Evolutionary conservation across 768 basidiomycete genomes (phyloP).

Genomic region (Leccinum broughii): DNA sequence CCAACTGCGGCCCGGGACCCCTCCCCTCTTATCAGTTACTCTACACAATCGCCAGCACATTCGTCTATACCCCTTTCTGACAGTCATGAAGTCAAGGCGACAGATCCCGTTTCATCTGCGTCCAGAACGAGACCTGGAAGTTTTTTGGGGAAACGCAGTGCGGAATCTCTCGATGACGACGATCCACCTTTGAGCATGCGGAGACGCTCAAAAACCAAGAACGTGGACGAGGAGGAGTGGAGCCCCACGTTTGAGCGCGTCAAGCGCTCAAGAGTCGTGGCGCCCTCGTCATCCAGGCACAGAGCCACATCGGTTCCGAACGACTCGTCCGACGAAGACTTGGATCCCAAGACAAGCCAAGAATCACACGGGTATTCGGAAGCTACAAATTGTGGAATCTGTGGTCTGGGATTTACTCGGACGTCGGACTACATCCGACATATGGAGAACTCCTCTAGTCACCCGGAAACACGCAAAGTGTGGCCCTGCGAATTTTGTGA

Average conservation of each 20-base stretch:
- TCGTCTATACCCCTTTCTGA: neutral
- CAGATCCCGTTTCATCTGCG: neutral
- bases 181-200: neutral
- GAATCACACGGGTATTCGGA: neutral
- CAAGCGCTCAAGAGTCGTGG: conserved; percentile 3
- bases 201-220: conserved; percentile 15
- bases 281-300: neutral
- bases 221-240: conserved; percentile 28
- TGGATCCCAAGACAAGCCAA: neutral
- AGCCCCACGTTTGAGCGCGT: conserved; percentile 3
- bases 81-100: neutral
- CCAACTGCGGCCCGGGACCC: conserved; percentile 4
- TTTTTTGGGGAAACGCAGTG: conserved; percentile 15
- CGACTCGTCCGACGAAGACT: neutral
- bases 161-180: conserved; percentile 5
- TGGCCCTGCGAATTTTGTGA: conserved; percentile 28
- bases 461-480: conserved; percentile 27
- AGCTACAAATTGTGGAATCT: conserved; percentile 12
- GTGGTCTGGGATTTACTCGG: conserved; percentile 21
- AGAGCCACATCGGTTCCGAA: neutral
- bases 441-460: conserved; percentile 20
- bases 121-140: neutral
- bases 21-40: conserved; percentile 1
- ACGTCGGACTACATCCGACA: conserved; percentile 25
- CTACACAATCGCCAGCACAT: conserved; percentile 1